Conservation (phyloP, 2,329 filamentous ascomycete species). For the Mollisia scopiformis region DNA sequence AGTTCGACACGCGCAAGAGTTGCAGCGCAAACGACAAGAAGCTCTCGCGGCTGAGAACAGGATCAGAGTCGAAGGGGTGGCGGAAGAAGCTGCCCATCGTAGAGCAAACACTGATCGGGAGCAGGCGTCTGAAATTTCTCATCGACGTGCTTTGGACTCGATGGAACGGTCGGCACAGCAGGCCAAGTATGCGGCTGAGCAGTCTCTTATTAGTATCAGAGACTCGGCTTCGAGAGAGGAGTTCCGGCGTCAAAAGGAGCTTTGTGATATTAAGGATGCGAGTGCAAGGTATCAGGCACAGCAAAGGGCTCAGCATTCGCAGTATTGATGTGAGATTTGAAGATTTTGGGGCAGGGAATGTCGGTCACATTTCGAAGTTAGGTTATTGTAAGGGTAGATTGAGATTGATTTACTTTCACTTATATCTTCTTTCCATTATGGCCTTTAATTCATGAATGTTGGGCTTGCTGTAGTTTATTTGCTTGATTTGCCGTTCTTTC, state of each 20-base stretch:
- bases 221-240: not conserved
- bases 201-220: not conserved
- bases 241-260: not conserved
- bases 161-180: not conserved
- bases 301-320: not conserved
- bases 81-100: not conserved
- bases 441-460: too few species aligned
- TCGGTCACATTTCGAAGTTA: not conserved
- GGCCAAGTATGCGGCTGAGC: not conserved
- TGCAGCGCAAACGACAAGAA: constrained; percentile 3
- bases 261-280: not conserved
- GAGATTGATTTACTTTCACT: too few species aligned
- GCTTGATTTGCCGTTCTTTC: too few species aligned
- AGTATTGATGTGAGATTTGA: not conserved
- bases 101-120: not conserved
- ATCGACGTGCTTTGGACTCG: not conserved
- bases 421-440: too few species aligned
- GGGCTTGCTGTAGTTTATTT: too few species aligned
- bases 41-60: not conserved
- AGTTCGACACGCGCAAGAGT: not conserved
- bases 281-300: constrained; percentile 3
- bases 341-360: not conserved
- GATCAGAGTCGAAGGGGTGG: constrained; percentile 1
- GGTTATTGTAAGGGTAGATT: too few species aligned
- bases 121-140: constrained; percentile 4